phyloP scores from a whole-genome alignment of 2,329 filamentous ascomycete genomes.

The Trichoderma gracile region DNA sequence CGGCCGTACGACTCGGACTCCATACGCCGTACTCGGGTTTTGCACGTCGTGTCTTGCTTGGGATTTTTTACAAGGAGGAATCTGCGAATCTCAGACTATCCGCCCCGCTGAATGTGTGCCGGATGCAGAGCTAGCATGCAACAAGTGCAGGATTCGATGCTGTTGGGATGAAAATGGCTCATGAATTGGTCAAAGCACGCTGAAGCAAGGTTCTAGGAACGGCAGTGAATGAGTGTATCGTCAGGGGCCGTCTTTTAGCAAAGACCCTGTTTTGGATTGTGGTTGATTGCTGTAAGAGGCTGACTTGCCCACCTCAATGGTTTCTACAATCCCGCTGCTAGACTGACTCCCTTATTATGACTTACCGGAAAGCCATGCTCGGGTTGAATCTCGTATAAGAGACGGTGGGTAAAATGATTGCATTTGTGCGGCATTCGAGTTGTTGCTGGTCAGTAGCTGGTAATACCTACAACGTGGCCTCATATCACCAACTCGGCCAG shows the following conservation, averaged over 20 bases:
- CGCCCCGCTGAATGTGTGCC: constrained; percentile 2
- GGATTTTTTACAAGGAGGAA: not conserved
- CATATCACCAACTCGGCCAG: not conserved
- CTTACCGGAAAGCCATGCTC: too few relatives aligned
- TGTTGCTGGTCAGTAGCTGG: not conserved
- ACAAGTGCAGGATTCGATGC: not conserved
- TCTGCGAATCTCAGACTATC: not conserved
- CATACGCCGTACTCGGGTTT: constrained; percentile 10
- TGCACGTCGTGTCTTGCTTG: not conserved
- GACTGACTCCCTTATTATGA: too few relatives aligned
- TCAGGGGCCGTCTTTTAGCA: too few relatives aligned
- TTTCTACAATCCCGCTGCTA: too few relatives aligned
- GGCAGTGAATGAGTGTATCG: too few relatives aligned
- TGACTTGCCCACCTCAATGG: too few relatives aligned
- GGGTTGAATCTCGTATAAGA: too few relatives aligned
- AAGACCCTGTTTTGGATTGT: too few relatives aligned
- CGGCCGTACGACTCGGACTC: not conserved
- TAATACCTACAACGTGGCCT: constrained; percentile 13
- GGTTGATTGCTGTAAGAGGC: too few relatives aligned
- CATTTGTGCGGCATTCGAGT: too few relatives aligned
- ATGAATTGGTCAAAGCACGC: not conserved
- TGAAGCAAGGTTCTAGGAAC: not conserved
- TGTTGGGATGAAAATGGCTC: not conserved
- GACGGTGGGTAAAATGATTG: too few relatives aligned
- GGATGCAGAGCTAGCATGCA: not conserved